Conservation (phyloP, 106 monocot genomes). For the Phalaenopsis equestris region DNA sequence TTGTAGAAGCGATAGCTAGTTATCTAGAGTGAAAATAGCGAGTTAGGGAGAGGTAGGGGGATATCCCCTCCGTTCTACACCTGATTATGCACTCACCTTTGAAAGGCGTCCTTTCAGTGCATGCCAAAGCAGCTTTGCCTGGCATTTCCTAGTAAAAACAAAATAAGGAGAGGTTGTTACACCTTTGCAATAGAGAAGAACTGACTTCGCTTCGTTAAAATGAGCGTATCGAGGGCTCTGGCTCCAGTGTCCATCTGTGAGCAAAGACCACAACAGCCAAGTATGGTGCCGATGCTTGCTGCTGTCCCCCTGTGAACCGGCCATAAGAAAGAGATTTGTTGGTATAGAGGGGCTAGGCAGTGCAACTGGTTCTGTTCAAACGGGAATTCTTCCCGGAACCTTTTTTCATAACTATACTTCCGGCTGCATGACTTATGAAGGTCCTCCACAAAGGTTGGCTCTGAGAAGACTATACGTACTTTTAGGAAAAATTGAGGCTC, state of each 20-base stretch:
- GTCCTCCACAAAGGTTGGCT: no score
- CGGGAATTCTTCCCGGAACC: neutral
- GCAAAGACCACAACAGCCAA: neutral
- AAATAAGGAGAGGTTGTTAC: neutral
- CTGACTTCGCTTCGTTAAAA: neutral
- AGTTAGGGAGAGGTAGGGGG: neutral
- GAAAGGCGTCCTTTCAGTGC: no score
- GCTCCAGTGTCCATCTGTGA: neutral
- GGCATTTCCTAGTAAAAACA: no score
- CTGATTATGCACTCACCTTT: no score
- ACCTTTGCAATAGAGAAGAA: neutral
- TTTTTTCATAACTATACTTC: neutral
- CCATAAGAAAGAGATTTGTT: neutral
- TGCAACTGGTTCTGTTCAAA: neutral
- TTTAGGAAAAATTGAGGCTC: no score
- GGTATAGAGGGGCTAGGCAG: constrained; percentile 1
- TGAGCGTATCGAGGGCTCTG: neutral
- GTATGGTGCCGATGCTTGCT: neutral
- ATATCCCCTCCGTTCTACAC: no score
- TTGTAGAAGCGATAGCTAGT: constrained; percentile 1
- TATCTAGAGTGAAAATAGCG: neutral
- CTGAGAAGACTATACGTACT: no score
- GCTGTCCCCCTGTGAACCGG: neutral
- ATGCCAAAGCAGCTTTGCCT: no score
- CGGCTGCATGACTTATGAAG: no score